These are phyloP conservation scores for Phlegmacium glaucopus DNA, from an alignment of 768 basidiomycete species.

Conservation along the genomic window DNA sequence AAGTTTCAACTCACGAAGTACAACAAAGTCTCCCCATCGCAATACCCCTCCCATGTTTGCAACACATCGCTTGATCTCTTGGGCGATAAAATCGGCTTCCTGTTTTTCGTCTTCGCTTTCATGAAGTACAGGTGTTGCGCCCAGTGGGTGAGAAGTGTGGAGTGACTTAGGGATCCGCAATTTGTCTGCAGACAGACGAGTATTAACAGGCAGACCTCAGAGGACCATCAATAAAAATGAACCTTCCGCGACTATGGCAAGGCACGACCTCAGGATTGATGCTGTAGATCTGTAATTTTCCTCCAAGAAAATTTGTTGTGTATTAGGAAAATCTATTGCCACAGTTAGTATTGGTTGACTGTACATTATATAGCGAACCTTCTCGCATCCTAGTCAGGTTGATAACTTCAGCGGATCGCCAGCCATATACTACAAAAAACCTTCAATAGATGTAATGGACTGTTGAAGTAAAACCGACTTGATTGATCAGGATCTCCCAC, in stretches of 20 bases:
- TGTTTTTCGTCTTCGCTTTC: constrained; percentile 49
- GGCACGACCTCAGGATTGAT: constrained; percentile 65
- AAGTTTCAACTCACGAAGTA: constrained; percentile 57
- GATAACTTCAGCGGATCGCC: constrained; percentile 77
- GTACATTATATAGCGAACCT: constrained; percentile 33
- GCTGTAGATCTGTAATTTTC: constrained; percentile 86
- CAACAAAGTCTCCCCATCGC: constrained; percentile 72
- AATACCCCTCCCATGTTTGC: constrained; percentile 71
- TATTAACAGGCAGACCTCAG: not conserved
- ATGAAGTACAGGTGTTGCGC: constrained; percentile 57
- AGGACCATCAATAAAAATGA: constrained; percentile 4
- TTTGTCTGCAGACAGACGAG: constrained; percentile 47
- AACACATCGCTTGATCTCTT: constrained; percentile 75
- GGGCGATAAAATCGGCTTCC: constrained; percentile 71
- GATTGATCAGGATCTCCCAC: constrained; percentile 94
- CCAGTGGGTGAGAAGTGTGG: constrained; percentile 62
- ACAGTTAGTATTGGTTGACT: not conserved
- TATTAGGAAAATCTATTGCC: constrained; percentile 56
- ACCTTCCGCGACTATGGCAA: constrained; percentile 86
- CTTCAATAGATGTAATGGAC: not conserved
- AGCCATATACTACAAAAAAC: constrained; percentile 63
- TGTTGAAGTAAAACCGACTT: constrained; percentile 34
- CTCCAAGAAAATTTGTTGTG: constrained; percentile 71
- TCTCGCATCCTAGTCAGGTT: constrained; percentile 72
- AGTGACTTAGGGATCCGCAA: constrained; percentile 73